Evolutionary conservation across 2,329 filamentous ascomycete genomes (phyloP).

Genomic region (Talaromyces amestolkiae): DNA sequence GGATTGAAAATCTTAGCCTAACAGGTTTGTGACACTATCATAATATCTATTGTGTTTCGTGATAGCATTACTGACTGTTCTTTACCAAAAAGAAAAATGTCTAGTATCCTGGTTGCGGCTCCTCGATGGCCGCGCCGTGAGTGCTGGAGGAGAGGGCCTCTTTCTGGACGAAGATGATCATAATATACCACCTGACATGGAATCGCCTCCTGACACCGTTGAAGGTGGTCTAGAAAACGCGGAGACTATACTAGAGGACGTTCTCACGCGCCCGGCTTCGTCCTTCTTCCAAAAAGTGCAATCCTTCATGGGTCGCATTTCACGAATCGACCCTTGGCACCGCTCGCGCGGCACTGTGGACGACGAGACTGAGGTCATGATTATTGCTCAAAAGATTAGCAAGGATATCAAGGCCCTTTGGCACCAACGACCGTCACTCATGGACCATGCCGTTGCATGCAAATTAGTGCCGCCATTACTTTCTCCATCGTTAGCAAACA

Average conservation of each 20-base stretch:
- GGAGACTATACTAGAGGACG: slow-evolving; percentile 55
- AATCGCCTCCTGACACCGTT: slow-evolving; percentile 26
- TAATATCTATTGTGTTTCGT: background rate
- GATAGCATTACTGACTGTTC: background rate
- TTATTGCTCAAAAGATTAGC: slow-evolving; percentile 51
- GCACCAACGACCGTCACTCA: slow-evolving; percentile 52
- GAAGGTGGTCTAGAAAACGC: slow-evolving; percentile 22
- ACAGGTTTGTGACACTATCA: slow-evolving; percentile 7
- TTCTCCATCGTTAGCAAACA: slow-evolving; percentile 49
- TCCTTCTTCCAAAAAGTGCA: slow-evolving; percentile 60
- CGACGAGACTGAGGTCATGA: slow-evolving; percentile 60
- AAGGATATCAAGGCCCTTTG: slow-evolving; percentile 53
- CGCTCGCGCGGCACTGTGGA: slow-evolving; percentile 56
- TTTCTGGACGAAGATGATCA: slow-evolving; percentile 53
- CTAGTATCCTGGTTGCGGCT: slow-evolving; percentile 56
- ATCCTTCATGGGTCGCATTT: slow-evolving; percentile 57
- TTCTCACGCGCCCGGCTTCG: slow-evolving; percentile 56
- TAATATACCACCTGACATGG: slow-evolving; percentile 11
- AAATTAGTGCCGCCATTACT: slow-evolving; percentile 51
- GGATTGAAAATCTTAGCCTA: slow-evolving; percentile 30
- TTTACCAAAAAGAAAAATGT: slow-evolving; percentile 43
- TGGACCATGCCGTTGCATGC: slow-evolving; percentile 57
- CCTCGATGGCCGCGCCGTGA: slow-evolving; percentile 56
- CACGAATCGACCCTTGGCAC: slow-evolving; percentile 58
- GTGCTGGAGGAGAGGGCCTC: slow-evolving; percentile 56